Evolutionary conservation across 768 basidiomycete species (phyloP), one percentile per base, ranked within the genome.

Genomic region (Serendipita sp.): DNA sequence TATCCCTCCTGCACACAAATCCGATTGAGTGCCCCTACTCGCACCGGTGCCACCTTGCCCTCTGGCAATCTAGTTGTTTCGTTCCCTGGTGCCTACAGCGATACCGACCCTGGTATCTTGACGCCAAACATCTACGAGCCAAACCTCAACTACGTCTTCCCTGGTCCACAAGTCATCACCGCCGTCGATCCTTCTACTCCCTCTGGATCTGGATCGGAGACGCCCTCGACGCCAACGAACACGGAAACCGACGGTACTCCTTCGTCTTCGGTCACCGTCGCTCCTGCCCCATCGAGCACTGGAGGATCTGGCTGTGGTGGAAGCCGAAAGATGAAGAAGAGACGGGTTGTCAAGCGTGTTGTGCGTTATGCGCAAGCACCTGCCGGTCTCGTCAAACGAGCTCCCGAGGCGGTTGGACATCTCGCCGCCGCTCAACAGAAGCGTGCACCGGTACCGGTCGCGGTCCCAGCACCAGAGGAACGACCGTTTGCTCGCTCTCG

Each of bases 1-100:
- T 91, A 91, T 70, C 83, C 85, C 0, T 79, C 81, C 28, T 91
- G 88, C 71, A 75, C 79, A 2, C 79, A 81, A 70, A n/a, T 75
- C 63, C 60, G 24, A 79, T 28, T 62, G 24, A 30, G n/a, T 2
- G 22, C 28, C 45, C 38, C 62, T 22, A 24, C 53, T 1, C 53
- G 53, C 31, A 58, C 11, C 11, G 53, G 22, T 1, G n/a, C 53
- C 4, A 24, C 22, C 16, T 17, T 58, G 9, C 53, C 53, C 16
- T 58, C 53, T 33, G 42, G 58, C 22, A 45, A 33, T 16, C 7
- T 20, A 4, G 48, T 33, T 11, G 86, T 86, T 42, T 75, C 72
- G 38, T 76, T 90, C 64, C 88, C 88, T 1, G 88, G 88, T 24
- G 87, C 80, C 17, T 90, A 90, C 74, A 77, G 70, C 26, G 83